Conservation (phyloP, 352 stramenopile species). For the Globisporangium paroecandrum region DNA sequence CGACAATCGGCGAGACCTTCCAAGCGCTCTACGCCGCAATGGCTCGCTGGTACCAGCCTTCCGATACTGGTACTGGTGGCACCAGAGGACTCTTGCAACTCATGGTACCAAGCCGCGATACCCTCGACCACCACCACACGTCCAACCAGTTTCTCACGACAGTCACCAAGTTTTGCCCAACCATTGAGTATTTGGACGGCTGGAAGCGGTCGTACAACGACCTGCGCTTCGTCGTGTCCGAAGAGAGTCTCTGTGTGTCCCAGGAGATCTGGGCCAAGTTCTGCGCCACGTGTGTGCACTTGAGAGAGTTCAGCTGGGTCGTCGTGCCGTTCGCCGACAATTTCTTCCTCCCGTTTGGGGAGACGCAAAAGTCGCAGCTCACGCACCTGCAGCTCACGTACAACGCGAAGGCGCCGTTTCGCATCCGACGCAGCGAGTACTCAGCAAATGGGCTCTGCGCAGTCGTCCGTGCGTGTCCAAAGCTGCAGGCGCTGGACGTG, state of each 20-base stretch:
- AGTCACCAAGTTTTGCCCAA: constrained; percentile 35
- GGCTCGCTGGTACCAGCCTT: neutral
- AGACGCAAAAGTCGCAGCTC: constrained; percentile 30
- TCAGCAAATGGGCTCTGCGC: constrained; percentile 38
- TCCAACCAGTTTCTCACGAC: constrained; percentile 27
- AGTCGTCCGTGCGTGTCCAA: constrained; percentile 28
- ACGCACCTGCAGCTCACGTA: constrained; percentile 47
- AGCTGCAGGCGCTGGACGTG: constrained; percentile 36
- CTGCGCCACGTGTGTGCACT: constrained; percentile 29
- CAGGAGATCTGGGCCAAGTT: constrained; percentile 41
- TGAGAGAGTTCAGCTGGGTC: constrained; percentile 71
- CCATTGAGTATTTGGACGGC: constrained; percentile 59
- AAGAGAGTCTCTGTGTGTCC: constrained; percentile 35
- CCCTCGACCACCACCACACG: constrained; percentile 22
- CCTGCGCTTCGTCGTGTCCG: constrained; percentile 28
- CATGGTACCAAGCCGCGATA: constrained; percentile 11
- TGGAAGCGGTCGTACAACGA: constrained; percentile 61
- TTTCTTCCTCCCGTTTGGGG: constrained; percentile 59
- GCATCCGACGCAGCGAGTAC: constrained; percentile 48
- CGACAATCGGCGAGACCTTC: constrained; percentile 41
- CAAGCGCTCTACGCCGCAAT: constrained; percentile 29
- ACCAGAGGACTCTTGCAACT: constrained; percentile 5
- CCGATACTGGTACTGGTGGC: neutral
- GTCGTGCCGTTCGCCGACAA: constrained; percentile 61
- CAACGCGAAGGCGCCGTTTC: constrained; percentile 45